A percentile compares a stretch with the other conserved stretches of the same genome.
Conservation (phyloP, 306 rosid species). For the Morella rubra region DNA sequence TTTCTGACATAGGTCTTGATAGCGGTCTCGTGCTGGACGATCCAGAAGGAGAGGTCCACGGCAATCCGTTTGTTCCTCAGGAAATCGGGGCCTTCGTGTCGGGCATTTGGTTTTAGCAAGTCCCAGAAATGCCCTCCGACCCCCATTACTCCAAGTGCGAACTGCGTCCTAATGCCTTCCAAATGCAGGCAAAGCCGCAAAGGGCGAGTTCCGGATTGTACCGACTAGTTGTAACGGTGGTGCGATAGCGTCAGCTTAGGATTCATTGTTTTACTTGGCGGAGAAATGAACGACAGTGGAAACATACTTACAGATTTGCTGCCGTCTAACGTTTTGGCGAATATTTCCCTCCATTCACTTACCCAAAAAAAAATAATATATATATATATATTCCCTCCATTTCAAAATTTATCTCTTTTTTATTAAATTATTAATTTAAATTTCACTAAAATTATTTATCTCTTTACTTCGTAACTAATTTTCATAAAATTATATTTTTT, state of each 20-base stretch:
- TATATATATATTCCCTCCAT: no score
- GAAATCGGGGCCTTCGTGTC: slow-evolving; percentile 77
- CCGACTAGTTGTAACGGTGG: background rate
- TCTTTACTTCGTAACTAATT: no score
- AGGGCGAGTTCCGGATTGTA: background rate
- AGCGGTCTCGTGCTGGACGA: slow-evolving; percentile 79
- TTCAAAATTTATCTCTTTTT: no score
- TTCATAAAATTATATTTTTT: no score
- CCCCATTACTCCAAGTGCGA: slow-evolving; percentile 50
- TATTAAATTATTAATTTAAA: no score
- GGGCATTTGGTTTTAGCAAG: slow-evolving; percentile 69
- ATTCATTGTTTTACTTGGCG: slow-evolving; percentile 13
- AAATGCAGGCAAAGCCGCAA: slow-evolving; percentile 1
- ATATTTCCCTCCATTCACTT: no score
- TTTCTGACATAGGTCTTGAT: slow-evolving; percentile 50
- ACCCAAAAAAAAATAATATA: no score
- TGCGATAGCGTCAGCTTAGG: slow-evolving; percentile 15
- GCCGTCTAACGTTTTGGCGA: no score
- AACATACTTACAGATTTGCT: no score
- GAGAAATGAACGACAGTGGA: no score
- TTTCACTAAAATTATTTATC: no score
- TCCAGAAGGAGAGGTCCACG: slow-evolving; percentile 89
- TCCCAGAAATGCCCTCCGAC: slow-evolving; percentile 91
- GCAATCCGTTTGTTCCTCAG: slow-evolving; percentile 94
- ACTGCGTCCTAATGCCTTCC: slow-evolving; percentile 8